A percentile compares a stretch with the other conserved stretches of the same genome.
Evolutionary conservation across 257 asterid species (phyloP).

Genomic region (Leonotis leonurus): DNA sequence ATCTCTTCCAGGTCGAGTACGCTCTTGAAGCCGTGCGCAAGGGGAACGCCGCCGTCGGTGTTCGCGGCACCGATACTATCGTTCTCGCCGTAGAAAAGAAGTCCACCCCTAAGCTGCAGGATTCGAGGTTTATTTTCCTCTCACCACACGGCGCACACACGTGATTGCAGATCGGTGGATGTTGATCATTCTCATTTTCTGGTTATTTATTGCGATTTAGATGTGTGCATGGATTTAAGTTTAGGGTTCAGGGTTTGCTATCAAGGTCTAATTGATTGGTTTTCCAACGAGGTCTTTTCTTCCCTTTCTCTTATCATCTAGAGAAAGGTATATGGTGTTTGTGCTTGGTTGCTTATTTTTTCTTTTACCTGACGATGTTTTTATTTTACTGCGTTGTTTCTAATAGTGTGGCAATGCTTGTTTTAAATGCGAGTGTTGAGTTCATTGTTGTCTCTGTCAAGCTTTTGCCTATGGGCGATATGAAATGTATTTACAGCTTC

Average conservation of each 20-base stretch:
- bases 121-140: conserved; percentile 47
- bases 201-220: conserved; percentile 5
- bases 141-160: neutral
- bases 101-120: conserved; percentile 95
- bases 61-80: conserved; percentile 76
- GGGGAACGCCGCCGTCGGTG: conserved; percentile 95
- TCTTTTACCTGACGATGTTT: neutral
- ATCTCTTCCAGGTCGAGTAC: conserved; percentile 91
- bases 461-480: neutral
- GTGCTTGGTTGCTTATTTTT: neutral
- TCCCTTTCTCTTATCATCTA: neutral
- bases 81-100: conserved; percentile 96
- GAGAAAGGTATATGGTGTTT: neutral
- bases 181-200: neutral
- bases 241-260: conserved; percentile 21
- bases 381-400: neutral
- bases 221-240: neutral
- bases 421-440: neutral
- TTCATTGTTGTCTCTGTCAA: neutral
- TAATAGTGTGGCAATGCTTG: neutral
- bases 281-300: neutral
- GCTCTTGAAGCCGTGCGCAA: conserved; percentile 98
- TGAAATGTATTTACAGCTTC: neutral
- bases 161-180: conserved; percentile 15
- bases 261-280: neutral